Evolutionary conservation across 768 basidiomycete species (phyloP), one percentile per base, ranked within the genome.

Genomic region (Paxillus ammoniavirescens): DNA sequence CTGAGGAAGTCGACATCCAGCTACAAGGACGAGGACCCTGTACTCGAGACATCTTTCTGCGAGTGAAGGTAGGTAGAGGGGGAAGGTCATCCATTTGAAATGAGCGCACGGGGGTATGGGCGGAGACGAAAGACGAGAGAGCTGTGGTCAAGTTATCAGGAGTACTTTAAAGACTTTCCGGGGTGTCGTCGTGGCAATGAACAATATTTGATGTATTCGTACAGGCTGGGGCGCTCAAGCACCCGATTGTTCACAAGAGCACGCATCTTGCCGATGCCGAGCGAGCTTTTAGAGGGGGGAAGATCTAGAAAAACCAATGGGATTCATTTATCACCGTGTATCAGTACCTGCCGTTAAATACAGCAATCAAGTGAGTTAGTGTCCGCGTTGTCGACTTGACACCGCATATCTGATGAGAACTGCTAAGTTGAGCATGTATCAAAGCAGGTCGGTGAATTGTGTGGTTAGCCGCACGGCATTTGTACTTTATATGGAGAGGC

Each of bases 1-100:
- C 48, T 1, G 64, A 54, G 18, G 55, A 50, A 28, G 54, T 43
- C 9, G 63, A 50, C 18, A 55, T 17, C 61, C 61, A 66, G 57
- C 68, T 69, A 42, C 50, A 61, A 28, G 68, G 70, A 46, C 68
- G 68, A 17, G 70, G 68, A 21, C 68, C 68, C 47, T 57, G 61
- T 14, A 70, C 52, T 47, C 61, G 62, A 30, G 46, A 36, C 12
- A 58, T 50, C 28, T 17, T 65, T 45, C 56, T 50, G 14, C 14
- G 58, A n/a, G 26, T 21, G 15, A 56, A 46, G 2, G 55, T 18
- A 4, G 46, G 45, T 37, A 57, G 56, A 15, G 54, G 42, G 2
- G 43, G 47, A 15, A 56, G 40, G 45, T 50, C 38, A 28, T 61
- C 55, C 64, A 64, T 61, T 15, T 46, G 43, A 5, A 47, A 33